Percentiles rank a stretch among this genome's conserved stretches.
Conservation (phyloP, 2,329 filamentous ascomycete species). For the Beauveria sp. region DNA sequence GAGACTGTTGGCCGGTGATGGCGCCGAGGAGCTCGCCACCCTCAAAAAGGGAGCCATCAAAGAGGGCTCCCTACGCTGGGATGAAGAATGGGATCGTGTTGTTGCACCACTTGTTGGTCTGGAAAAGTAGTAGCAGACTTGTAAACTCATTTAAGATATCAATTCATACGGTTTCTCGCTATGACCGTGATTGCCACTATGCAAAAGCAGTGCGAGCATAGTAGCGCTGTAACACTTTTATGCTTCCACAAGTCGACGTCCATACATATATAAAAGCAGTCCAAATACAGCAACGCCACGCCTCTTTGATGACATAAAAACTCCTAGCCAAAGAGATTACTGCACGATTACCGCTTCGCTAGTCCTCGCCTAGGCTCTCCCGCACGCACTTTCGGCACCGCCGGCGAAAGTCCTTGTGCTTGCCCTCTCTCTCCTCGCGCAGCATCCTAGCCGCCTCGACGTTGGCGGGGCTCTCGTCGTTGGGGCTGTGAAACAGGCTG, state of each 20-base stretch:
- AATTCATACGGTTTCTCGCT: background rate
- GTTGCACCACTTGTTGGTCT: slow-evolving; percentile 64
- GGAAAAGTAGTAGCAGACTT: slow-evolving; percentile 13
- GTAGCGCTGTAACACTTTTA: background rate
- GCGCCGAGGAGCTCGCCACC: slow-evolving; percentile 45
- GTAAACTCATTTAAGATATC: background rate
- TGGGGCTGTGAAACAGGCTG: slow-evolving; percentile 84
- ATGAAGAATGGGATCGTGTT: slow-evolving; percentile 85
- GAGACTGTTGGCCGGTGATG: slow-evolving; percentile 51
- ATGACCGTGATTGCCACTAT: background rate
- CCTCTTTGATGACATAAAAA: background rate
- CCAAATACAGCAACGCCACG: background rate
- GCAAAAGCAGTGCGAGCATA: background rate
- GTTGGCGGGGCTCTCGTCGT: slow-evolving; percentile 93
- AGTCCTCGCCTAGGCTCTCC: slow-evolving; percentile 72
- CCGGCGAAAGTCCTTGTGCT: slow-evolving; percentile 66
- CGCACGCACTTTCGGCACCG: slow-evolving; percentile 71
- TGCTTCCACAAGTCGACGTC: background rate
- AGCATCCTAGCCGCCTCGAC: slow-evolving; percentile 86
- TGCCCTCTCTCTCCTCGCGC: slow-evolving; percentile 63
- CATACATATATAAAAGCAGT: background rate
- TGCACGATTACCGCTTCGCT: background rate
- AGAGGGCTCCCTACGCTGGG: slow-evolving; percentile 76
- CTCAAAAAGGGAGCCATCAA: slow-evolving; percentile 63
- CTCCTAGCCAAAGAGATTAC: background rate